Base-by-base conservation (phyloP, 768 basidiomycete species). In the Terana coerulea region DNA sequence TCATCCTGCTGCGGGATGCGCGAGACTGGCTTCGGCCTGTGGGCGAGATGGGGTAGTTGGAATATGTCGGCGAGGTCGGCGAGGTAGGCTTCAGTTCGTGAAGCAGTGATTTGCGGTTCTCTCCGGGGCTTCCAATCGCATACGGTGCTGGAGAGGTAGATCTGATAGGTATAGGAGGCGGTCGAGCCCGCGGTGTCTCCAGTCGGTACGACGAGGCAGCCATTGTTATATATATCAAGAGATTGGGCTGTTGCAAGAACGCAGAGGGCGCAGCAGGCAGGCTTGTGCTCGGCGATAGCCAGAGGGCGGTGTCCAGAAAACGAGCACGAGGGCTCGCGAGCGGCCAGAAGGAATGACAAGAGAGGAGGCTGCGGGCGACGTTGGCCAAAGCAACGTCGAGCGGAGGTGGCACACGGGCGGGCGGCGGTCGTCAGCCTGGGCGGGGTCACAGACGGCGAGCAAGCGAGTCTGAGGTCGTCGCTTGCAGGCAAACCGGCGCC, bases 1-100 rank as follows among this genome's bases (percentile, higher is more conserved):
- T 78, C 28, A 79, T 76, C 41, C 77, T 77, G 55, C 68, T 75
- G 55, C 76, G 71, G 11, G 73, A 70, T 44, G 74, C 71, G 48
- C 78, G 72, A 28, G 78, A 73, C 61, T 80, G 79, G 51, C 68
- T 60, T 21, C 70, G 66, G 58, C 76, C 78, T 17, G 79, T 74
- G 14, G 86, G 81, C 11, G 84, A 83, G 2, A 78, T 72, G 5
- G 86, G 84, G 17, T 83, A 82, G 36, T 77, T 61, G 30, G 69
- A 65, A 17, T 64, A 67, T 59, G 67, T 70, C 17, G 84, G 80
- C 7, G 86, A 83, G 1, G 82, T 68, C 15, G 79, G 72, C 21
- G 73, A 68, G 9, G 82, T 69, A 14, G 84, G 76, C 58, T 87
- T 86, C 55, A 88, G 76, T 69, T 88, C 84, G 67, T 88, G 88